A percentile compares a stretch with the other conserved stretches of the same genome.
phyloP scores from a whole-genome alignment of 106 monocot genomes.

The Platanthera guangdongensis region DNA sequence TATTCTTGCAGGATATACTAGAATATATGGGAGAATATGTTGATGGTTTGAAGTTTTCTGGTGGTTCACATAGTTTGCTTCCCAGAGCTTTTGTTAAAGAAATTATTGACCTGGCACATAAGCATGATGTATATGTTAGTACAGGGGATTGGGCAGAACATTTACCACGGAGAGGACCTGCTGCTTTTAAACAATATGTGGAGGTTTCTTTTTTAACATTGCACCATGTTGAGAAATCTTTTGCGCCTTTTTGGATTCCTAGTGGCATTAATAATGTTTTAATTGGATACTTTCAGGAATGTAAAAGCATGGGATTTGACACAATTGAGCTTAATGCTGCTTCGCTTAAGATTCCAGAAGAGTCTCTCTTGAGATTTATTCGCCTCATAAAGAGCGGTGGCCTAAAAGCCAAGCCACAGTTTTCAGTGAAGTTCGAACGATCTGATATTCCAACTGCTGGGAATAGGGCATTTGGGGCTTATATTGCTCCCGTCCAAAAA shows the following conservation, averaged over 20 bases:
- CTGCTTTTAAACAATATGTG: conserved; percentile 61
- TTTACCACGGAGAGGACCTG: conserved; percentile 50
- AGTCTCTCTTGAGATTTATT: conserved; percentile 60
- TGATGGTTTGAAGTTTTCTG: conserved; percentile 83
- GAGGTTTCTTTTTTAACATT: conserved; percentile 33
- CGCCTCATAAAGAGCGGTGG: conserved; percentile 65
- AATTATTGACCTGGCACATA: conserved; percentile 70
- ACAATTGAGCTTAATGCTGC: conserved; percentile 76
- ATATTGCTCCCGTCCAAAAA: conserved; percentile 36
- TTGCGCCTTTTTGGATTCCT: not conserved
- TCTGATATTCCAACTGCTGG: conserved; percentile 45
- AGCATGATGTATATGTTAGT: conserved; percentile 74
- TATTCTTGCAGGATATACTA: conserved; percentile 42
- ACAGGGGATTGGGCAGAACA: conserved; percentile 88
- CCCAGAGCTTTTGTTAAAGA: conserved; percentile 48
- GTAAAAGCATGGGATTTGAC: conserved; percentile 79
- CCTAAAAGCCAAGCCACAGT: conserved; percentile 64
- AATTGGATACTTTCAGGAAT: conserved; percentile 40
- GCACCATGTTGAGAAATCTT: not conserved
- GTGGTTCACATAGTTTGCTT: conserved; percentile 75
- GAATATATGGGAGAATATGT: conserved; percentile 69
- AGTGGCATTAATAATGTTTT: not conserved
- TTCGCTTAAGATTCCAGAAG: conserved; percentile 65
- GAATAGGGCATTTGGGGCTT: conserved; percentile 73
- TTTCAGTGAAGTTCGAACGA: conserved; percentile 67